phyloP scores from a whole-genome alignment of 2,329 filamentous ascomycete genomes.

The Diplodia scrobiculata region DNA sequence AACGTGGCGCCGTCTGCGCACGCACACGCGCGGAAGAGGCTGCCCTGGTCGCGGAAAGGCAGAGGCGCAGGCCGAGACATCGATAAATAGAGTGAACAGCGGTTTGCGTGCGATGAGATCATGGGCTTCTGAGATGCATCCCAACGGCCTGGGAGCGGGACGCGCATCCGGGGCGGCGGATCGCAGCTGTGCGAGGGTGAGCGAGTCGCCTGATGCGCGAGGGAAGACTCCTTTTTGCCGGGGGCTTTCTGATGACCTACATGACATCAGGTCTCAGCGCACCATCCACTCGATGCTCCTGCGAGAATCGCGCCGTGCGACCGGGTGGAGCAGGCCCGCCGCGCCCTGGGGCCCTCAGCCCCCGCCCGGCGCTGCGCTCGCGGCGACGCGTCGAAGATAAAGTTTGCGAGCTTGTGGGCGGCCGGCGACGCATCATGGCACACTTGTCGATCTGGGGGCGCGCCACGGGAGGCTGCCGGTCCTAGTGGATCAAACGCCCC shows the following conservation, averaged over 20 bases:
- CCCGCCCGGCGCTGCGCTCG: background rate
- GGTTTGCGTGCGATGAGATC: slow-evolving; percentile 7
- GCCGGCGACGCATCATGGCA: background rate
- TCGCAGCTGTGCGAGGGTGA: background rate
- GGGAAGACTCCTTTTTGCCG: background rate
- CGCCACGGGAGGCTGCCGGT: slow-evolving; percentile 16
- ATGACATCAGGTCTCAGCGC: slow-evolving; percentile 11
- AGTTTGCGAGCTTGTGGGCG: background rate
- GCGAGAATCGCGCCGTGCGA: background rate
- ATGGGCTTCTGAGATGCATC: slow-evolving; percentile 9
- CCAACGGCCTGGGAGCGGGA: slow-evolving; percentile 20
- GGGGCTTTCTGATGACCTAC: background rate
- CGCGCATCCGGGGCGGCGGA: slow-evolving; percentile 14
- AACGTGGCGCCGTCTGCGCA: background rate
- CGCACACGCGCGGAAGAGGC: slow-evolving; percentile 12
- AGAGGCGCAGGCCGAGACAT: slow-evolving; percentile 7
- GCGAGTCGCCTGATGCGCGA: background rate
- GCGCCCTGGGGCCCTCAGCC: background rate
- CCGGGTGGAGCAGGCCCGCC: background rate
- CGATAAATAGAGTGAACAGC: background rate
- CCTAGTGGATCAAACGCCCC: slow-evolving; percentile 3
- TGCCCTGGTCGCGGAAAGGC: background rate
- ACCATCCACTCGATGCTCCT: background rate
- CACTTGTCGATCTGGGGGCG: background rate
- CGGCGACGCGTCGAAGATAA: background rate